Conservation (phyloP, 2,329 filamentous ascomycete species). For the Epichloe aotearoae region DNA sequence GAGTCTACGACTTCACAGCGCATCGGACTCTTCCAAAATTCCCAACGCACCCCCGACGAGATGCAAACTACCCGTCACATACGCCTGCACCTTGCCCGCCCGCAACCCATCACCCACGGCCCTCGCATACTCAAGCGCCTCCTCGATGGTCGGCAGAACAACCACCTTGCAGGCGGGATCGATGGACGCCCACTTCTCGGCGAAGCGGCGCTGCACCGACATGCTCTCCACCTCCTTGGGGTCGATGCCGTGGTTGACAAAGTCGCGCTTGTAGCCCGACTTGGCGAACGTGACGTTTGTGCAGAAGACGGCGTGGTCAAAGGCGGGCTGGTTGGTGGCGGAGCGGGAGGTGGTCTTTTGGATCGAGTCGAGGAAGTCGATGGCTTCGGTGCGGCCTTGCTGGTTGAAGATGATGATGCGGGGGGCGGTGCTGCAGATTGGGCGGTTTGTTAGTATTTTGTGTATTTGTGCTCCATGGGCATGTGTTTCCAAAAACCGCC, state of each 20-base stretch:
- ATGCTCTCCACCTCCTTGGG: conserved; percentile 37
- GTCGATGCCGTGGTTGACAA: conserved; percentile 42
- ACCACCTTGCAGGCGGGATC: conserved; percentile 32
- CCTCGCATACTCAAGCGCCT: conserved; percentile 37
- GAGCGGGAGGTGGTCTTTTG: conserved; percentile 21
- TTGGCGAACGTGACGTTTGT: conserved; percentile 52
- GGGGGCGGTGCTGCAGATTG: conserved; percentile 17
- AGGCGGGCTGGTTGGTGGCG: conserved; percentile 24
- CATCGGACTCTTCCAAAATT: conserved; percentile 34
- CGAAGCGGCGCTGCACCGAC: conserved; percentile 39
- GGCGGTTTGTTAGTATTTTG: neutral
- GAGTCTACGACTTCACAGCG: conserved; percentile 16
- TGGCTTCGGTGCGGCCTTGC: conserved; percentile 41
- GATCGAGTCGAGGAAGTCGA: conserved; percentile 39
- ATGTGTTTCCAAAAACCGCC: too few relatives aligned
- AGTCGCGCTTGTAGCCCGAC: conserved; percentile 41
- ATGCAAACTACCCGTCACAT: conserved; percentile 51
- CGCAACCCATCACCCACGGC: conserved; percentile 19
- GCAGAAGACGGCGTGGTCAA: conserved; percentile 70
- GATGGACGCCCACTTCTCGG: conserved; percentile 34
- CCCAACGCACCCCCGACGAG: conserved; percentile 43
- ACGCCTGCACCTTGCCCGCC: conserved; percentile 28
- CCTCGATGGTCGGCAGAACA: conserved; percentile 39
- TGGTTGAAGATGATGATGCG: conserved; percentile 80
- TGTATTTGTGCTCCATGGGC: neutral